Conservation (phyloP, 2,329 filamentous ascomycete species). For the Zymoseptoria brevis region DNA sequence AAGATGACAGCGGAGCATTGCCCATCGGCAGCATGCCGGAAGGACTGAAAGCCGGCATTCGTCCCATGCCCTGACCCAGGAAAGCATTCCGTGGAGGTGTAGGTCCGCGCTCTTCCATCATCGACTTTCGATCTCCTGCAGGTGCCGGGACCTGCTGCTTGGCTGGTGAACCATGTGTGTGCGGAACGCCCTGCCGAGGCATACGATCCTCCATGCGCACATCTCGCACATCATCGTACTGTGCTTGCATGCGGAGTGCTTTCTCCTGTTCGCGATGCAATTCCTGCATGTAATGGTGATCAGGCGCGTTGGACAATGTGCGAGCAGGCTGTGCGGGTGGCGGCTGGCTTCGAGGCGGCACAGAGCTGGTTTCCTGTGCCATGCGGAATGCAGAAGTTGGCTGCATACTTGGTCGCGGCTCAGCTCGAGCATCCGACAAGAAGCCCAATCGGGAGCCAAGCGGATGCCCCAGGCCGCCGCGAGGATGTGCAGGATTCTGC, state of each 20-base stretch:
- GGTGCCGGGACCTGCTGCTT: constrained; percentile 16
- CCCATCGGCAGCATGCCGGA: constrained; percentile 7
- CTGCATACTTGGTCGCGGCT: constrained; percentile 19
- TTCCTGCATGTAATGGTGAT: constrained; percentile 20
- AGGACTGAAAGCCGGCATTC: constrained; percentile 9
- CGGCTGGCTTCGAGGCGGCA: constrained; percentile 17
- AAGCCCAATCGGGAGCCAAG: constrained; percentile 26
- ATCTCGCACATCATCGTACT: constrained; percentile 18
- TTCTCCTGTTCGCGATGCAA: constrained; percentile 27
- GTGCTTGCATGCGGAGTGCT: constrained; percentile 25
- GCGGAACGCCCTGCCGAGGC: constrained; percentile 11
- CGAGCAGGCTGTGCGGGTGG: constrained; percentile 9
- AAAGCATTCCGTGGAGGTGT: constrained; percentile 21
- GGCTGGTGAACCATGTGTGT: constrained; percentile 24
- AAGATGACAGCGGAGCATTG: constrained; percentile 12
- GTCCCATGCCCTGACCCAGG: constrained; percentile 8
- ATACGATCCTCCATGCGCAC: constrained; percentile 20
- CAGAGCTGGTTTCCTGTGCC: constrained; percentile 14
- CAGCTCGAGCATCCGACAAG: constrained; percentile 24
- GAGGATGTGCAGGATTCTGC: constrained; percentile 20
- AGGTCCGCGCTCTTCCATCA: constrained; percentile 24
- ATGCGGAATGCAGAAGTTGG: constrained; percentile 12
- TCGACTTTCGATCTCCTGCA: constrained; percentile 21
- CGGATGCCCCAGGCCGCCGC: constrained; percentile 19
- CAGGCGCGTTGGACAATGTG: constrained; percentile 9